Evolutionary conservation across 129 eudicot genomes (phyloP).

Genomic region (Chrysanthemum lavandulifolium): DNA sequence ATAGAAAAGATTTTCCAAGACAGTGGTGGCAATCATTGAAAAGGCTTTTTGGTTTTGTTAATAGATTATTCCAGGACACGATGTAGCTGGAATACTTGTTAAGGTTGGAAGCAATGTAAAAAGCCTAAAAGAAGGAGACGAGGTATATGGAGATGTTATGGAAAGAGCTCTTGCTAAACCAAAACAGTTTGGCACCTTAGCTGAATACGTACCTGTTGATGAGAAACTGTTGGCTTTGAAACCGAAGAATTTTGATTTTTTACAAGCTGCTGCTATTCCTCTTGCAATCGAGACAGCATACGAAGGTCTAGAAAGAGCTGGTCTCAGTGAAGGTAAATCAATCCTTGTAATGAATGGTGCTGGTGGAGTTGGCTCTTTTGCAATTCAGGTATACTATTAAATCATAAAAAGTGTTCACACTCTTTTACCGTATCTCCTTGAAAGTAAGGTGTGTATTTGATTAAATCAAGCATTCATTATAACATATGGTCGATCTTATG

Average conservation of each 20-base stretch:
- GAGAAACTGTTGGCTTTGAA: slow-evolving; percentile 75
- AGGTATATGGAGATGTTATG: slow-evolving; percentile 71
- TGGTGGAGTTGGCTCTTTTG: slow-evolving; percentile 91
- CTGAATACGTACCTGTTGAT: slow-evolving; percentile 82
- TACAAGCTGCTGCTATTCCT: slow-evolving; percentile 74
- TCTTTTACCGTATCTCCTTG: too few relatives aligned
- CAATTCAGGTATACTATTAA: slow-evolving; percentile 60
- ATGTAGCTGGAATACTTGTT: slow-evolving; percentile 84
- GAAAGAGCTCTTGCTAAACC: slow-evolving; percentile 67
- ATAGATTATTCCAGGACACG: slow-evolving; percentile 86
- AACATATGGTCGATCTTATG: too few relatives aligned
- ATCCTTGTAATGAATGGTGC: slow-evolving; percentile 87
- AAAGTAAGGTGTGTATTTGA: too few relatives aligned
- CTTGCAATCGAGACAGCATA: slow-evolving; percentile 83
- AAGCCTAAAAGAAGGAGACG: slow-evolving; percentile 81
- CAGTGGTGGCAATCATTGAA: neutral
- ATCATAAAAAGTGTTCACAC: neutral
- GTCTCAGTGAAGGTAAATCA: slow-evolving; percentile 66
- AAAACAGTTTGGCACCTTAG: slow-evolving; percentile 70
- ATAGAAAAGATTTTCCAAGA: too few relatives aligned
- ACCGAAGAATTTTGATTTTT: slow-evolving; percentile 67
- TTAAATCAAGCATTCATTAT: too few relatives aligned
- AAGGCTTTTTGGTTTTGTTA: slow-evolving; percentile 9
- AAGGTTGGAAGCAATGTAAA: slow-evolving; percentile 84
- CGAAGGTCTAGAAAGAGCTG: slow-evolving; percentile 83